phyloP scores from a whole-genome alignment of 1,284 basidiomycete species.

The Mixia osmundae region DNA sequence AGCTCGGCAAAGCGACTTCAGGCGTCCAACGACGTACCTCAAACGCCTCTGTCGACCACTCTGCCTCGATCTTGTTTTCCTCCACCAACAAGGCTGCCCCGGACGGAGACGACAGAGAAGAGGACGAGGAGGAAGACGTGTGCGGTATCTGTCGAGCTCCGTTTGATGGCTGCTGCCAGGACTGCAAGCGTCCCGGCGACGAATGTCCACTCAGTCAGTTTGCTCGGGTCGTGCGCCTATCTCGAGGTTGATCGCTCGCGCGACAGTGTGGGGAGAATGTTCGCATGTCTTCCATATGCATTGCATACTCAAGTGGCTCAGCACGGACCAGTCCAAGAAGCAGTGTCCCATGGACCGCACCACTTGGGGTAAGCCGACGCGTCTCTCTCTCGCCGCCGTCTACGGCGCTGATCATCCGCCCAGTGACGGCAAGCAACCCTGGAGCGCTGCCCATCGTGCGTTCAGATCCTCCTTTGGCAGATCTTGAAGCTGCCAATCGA shows the following conservation, averaged over 20 bases:
- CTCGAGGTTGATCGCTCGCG: background rate
- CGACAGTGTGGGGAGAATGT: slow-evolving; percentile 77
- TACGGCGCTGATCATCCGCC: no score
- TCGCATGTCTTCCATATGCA: slow-evolving; percentile 40
- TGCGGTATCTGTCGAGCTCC: slow-evolving; percentile 83
- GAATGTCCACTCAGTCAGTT: slow-evolving; percentile 75
- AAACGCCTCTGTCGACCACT: no score
- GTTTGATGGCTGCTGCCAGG: slow-evolving; percentile 75
- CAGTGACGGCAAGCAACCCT: no score
- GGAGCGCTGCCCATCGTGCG: no score
- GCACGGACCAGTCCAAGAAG: slow-evolving; percentile 27
- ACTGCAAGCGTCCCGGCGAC: slow-evolving; percentile 85
- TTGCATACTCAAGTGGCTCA: slow-evolving; percentile 81
- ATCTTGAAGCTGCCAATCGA: no score
- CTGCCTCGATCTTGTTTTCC: no score
- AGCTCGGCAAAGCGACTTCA: no score
- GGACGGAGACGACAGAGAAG: no score
- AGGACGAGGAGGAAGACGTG: slow-evolving; percentile 54
- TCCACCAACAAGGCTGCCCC: no score
- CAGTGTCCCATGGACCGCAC: slow-evolving; percentile 74
- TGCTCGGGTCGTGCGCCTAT: background rate
- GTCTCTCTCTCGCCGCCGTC: background rate
- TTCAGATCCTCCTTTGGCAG: no score
- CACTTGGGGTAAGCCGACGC: slow-evolving; percentile 51
- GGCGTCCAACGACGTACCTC: no score